Evolutionary conservation across 2,329 filamentous ascomycete genomes (phyloP).

Genomic region (Elsinoe australis): DNA sequence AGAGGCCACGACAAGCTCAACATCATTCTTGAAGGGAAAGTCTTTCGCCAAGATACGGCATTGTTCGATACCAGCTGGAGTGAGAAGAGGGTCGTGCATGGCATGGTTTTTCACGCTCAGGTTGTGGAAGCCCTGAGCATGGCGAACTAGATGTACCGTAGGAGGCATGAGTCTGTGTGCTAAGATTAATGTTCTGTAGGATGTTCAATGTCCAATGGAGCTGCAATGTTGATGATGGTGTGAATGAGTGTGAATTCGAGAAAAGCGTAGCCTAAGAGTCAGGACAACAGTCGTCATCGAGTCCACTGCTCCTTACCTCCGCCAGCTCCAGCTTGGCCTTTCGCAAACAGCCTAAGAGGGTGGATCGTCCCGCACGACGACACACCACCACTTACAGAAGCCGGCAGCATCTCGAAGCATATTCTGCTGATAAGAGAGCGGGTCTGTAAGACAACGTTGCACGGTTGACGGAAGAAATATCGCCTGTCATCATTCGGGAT

Average conservation of each 20-base stretch:
- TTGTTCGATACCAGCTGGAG: conserved; percentile 66
- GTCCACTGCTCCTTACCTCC: conserved; percentile 4
- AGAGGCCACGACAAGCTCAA: conserved; percentile 68
- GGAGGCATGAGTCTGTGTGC: conserved; percentile 27
- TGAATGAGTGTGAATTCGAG: background rate
- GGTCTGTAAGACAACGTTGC: background rate
- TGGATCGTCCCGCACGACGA: no score
- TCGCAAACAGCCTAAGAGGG: background rate
- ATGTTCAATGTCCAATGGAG: background rate
- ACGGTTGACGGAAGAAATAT: no score
- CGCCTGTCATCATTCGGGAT: no score
- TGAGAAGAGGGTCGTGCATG: conserved; percentile 71
- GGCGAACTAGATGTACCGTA: conserved; percentile 61
- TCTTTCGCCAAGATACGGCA: conserved; percentile 53
- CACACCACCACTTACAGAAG: no score
- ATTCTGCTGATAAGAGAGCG: no score
- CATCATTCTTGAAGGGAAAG: conserved; percentile 58
- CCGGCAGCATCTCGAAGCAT: no score
- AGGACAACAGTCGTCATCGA: conserved; percentile 5
- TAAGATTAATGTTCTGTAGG: conserved; percentile 1
- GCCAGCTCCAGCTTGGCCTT: conserved; percentile 1
- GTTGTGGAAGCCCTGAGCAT: conserved; percentile 74
- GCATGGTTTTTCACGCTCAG: conserved; percentile 60
- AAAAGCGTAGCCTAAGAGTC: background rate
- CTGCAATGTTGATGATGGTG: background rate